Base-by-base conservation (phyloP, 1,139 yeast genomes). In the Tardiomyces digboiensis region DNA sequence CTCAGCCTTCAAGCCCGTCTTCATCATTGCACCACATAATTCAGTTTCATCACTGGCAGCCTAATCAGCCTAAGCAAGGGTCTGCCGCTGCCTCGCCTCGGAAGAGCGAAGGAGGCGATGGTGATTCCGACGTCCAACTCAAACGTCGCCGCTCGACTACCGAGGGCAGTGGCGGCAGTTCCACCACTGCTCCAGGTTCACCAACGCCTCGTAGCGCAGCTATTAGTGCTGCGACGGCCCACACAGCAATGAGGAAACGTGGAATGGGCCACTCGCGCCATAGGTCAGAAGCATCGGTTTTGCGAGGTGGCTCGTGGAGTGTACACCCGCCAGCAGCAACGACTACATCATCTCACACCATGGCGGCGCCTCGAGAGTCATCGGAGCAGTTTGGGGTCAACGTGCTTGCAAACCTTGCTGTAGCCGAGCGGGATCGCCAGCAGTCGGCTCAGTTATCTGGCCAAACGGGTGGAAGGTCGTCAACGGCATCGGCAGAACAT, bases 41-140 rank as follows among this genome's bases (percentile, higher is more conserved):
- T 23, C 78, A 73, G 49, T 73, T 73, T 52, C 77, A 73, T 49
- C 78, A 73, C 51, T 73, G 78, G 78, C 49, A 46, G 22, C 53
- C 49, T 2, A 38, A 22, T 19, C 40, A 41, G 20, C 19, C 39
- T 8, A 42, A 44, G n/a, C 41, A 38, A 14, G 38, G 37, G 36
- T 19, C 46, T n/a, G 38, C 22, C 33, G 29, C 21, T 10, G 23
- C 44, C 20, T 21, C 46, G 38, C 42, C 26, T 36, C 22, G 39
- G 19, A 19, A 36, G n/a, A 29, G 22, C 47, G 21, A 50, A 47
- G 46, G 33, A 42, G 14, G 38, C 46, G 29, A 37, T 40, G n/a
- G 47, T 29, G 39, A 46, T 16, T 51, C 50, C 2, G 44, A 47
- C 33, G 44, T 45, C 44, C 47, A 29, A 42, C 37, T 43, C 40